Conservation (phyloP, 495 filamentous ascomycete genomes). For the Lasiosphaeria miniovina region DNA sequence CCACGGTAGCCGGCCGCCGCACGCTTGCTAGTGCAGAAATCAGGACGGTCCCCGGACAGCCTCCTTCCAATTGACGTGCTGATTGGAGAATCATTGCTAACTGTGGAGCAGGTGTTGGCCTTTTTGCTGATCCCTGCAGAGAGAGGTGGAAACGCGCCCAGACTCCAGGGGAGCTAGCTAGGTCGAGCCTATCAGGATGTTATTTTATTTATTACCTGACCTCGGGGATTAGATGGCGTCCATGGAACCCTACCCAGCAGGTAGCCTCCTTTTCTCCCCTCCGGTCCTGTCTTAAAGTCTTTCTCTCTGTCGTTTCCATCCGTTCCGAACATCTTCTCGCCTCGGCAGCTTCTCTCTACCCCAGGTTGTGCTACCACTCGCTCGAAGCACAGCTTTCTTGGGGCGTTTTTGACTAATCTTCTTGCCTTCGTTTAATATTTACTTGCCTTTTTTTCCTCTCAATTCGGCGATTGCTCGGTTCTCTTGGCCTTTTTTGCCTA, state of each 20-base stretch:
- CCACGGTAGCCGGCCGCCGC: background rate
- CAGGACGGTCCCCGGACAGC: background rate
- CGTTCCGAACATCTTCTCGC: background rate
- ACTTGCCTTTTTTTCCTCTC: slow-evolving; percentile 4
- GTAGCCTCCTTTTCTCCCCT: slow-evolving; percentile 14
- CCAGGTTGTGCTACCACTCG: slow-evolving; percentile 29
- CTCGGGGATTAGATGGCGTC: slow-evolving; percentile 24
- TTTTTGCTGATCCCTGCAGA: background rate
- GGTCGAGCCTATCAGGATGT: slow-evolving; percentile 14
- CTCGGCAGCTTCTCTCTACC: slow-evolving; percentile 13
- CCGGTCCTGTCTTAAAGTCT: background rate
- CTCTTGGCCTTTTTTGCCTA: slow-evolving; percentile 5
- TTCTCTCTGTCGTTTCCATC: slow-evolving; percentile 6
- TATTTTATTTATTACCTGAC: slow-evolving; percentile 13
- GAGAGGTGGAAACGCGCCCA: background rate
- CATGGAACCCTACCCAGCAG: background rate
- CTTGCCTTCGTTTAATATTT: slow-evolving; percentile 21
- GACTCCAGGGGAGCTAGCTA: slow-evolving; percentile 12
- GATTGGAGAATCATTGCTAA: background rate
- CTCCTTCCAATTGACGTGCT: background rate
- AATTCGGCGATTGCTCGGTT: background rate
- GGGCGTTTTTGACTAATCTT: slow-evolving; percentile 13
- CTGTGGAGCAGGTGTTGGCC: background rate
- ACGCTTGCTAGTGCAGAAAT: background rate
- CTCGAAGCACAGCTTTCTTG: slow-evolving; percentile 15